These are phyloP conservation scores for Leccinum fallax DNA, from an alignment of 1,284 basidiomycete genomes.

Conservation along the genomic window DNA sequence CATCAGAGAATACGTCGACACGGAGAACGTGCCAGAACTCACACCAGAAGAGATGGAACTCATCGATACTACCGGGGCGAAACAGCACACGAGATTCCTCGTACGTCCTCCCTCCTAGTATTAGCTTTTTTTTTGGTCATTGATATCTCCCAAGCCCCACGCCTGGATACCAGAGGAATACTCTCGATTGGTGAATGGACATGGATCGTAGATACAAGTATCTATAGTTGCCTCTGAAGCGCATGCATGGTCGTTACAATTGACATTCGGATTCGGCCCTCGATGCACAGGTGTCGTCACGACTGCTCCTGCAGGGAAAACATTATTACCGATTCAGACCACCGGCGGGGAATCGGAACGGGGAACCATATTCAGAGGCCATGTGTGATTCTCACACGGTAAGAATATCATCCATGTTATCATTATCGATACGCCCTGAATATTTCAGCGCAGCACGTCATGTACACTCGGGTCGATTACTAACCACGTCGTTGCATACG, in stretches of 20 bases:
- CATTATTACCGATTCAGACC: too few relatives aligned
- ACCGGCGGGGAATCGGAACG: too few relatives aligned
- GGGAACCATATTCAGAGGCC: too few relatives aligned
- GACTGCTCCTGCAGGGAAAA: too few relatives aligned
- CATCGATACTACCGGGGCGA: constrained; percentile 64
- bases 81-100: constrained; percentile 51
- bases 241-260: too few relatives aligned
- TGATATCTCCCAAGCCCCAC: neutral
- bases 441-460: neutral
- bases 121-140: too few relatives aligned
- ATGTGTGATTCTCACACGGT: too few relatives aligned
- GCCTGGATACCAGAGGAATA: neutral
- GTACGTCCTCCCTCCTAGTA: constrained; percentile 17
- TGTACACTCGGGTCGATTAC: neutral
- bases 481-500: neutral
- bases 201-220: neutral
- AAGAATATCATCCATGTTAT: neutral
- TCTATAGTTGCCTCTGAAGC: neutral
- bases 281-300: too few relatives aligned
- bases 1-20: constrained; percentile 66
- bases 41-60: constrained; percentile 60
- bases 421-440: neutral
- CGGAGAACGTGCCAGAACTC: constrained; percentile 57
- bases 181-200: too few relatives aligned
- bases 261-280: too few relatives aligned